A percentile compares a stretch with the other conserved stretches of the same genome.
phyloP scores from a whole-genome alignment of 1,139 yeast genomes.

The Taphrina populina region DNA sequence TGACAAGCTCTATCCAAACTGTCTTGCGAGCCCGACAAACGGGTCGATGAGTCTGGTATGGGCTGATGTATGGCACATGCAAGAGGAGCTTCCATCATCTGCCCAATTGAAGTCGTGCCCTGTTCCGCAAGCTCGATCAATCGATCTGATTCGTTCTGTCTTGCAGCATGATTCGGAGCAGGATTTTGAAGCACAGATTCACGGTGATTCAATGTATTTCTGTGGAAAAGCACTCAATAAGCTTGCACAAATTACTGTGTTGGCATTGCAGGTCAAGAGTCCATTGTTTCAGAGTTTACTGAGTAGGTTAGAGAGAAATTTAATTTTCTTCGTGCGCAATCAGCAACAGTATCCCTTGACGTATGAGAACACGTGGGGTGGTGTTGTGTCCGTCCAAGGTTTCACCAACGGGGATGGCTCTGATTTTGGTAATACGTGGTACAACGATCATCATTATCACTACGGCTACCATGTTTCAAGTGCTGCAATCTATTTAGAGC shows the following conservation, averaged over 20 bases:
- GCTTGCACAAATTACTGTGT: slow-evolving; percentile 68
- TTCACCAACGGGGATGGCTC: slow-evolving; percentile 51
- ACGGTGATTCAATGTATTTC: slow-evolving; percentile 57
- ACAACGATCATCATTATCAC: slow-evolving; percentile 81
- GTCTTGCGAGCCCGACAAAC: slow-evolving; percentile 60
- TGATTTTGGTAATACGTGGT: slow-evolving; percentile 67
- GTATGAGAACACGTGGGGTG: slow-evolving; percentile 67
- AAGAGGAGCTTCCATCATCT: slow-evolving; percentile 59
- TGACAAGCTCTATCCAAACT: slow-evolving; percentile 45
- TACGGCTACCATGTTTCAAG: slow-evolving; percentile 76
- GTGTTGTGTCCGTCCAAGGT: slow-evolving; percentile 60
- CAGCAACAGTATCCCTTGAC: slow-evolving; percentile 59
- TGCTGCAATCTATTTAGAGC: slow-evolving; percentile 67
- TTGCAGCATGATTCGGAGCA: slow-evolving; percentile 61
- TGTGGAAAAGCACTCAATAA: slow-evolving; percentile 74
- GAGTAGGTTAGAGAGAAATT: slow-evolving; percentile 55
- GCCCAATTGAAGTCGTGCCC: slow-evolving; percentile 47
- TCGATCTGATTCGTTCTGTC: slow-evolving; percentile 51
- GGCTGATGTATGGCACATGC: slow-evolving; percentile 53
- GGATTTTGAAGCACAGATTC: slow-evolving; percentile 56
- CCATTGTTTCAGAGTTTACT: slow-evolving; percentile 49
- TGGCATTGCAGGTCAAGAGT: slow-evolving; percentile 58
- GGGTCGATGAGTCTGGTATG: slow-evolving; percentile 66
- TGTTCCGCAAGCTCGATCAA: slow-evolving; percentile 53
- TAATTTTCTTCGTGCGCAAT: slow-evolving; percentile 54